Evolutionary conservation across 192 early-diverging fungal species (phyloP).

Genomic region (Gryganskiella cystojenkinii): DNA sequence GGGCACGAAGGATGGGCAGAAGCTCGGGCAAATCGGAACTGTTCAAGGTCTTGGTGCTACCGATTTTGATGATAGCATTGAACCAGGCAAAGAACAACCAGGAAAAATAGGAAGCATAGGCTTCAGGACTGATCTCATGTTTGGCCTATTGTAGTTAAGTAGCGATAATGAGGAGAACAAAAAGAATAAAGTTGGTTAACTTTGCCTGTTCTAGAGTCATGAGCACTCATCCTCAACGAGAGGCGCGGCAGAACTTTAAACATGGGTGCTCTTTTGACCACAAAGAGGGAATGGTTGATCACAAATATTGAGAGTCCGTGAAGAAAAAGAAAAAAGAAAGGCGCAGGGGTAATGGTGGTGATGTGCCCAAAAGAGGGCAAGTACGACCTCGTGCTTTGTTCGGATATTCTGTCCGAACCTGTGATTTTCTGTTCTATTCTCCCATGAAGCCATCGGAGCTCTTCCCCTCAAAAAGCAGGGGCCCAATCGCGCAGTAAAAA

Average conservation of each 20-base stretch:
- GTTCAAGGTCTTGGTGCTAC: slow-evolving; percentile 51
- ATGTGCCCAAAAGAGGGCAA: too few relatives aligned
- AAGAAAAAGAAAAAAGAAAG: too few relatives aligned
- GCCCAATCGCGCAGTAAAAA: neutral
- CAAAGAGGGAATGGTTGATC: too few relatives aligned
- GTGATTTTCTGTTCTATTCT: too few relatives aligned
- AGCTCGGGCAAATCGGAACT: slow-evolving; percentile 53
- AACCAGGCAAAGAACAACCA: slow-evolving; percentile 57
- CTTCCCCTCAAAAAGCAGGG: neutral
- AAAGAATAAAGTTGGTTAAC: neutral
- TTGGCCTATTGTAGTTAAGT: too few relatives aligned
- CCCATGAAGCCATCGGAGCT: neutral
- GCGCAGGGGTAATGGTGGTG: too few relatives aligned
- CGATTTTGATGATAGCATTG: slow-evolving; percentile 40
- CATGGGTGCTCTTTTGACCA: neutral
- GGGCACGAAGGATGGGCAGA: slow-evolving; percentile 32
- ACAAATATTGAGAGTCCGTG: too few relatives aligned
- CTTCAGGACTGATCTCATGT: slow-evolving; percentile 40
- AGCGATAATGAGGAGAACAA: neutral
- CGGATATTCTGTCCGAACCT: too few relatives aligned
- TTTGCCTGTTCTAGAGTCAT: neutral
- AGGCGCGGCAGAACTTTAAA: neutral
- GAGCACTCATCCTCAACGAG: neutral
- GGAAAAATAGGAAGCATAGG: slow-evolving; percentile 46
- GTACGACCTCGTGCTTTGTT: too few relatives aligned